Evolutionary conservation across 2,329 filamentous ascomycete species (phyloP).

Genomic region (Lachnellula hyalina): DNA sequence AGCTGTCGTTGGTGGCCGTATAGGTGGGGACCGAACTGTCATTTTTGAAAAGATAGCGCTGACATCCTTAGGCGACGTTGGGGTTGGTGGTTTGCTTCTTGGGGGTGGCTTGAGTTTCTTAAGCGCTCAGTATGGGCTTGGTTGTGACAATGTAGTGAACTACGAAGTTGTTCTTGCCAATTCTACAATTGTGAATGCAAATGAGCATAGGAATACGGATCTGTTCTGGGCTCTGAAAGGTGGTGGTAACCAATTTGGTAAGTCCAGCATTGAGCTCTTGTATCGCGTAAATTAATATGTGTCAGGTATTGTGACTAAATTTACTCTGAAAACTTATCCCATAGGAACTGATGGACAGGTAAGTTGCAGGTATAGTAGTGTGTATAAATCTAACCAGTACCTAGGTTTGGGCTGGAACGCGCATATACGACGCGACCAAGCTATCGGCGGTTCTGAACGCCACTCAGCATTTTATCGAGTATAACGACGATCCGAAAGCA

Average conservation of each 20-base stretch:
- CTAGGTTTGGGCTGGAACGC: constrained; percentile 36
- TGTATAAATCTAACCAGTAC: constrained; percentile 1
- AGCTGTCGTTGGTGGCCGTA: constrained; percentile 39
- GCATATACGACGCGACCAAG: constrained; percentile 30
- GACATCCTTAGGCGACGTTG: constrained; percentile 30
- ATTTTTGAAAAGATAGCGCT: background rate
- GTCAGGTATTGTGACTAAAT: constrained; percentile 33
- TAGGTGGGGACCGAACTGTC: constrained; percentile 29
- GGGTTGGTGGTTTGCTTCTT: constrained; percentile 39
- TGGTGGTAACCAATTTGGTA: constrained; percentile 26
- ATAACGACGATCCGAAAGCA: constrained; percentile 36
- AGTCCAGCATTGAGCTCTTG: constrained; percentile 19
- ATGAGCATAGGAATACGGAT: constrained; percentile 15
- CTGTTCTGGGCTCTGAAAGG: constrained; percentile 25
- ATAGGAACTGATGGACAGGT: constrained; percentile 24
- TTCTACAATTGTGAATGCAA: constrained; percentile 20
- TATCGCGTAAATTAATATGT: constrained; percentile 19
- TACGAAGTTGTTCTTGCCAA: constrained; percentile 35
- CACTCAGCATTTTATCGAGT: constrained; percentile 49
- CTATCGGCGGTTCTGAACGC: constrained; percentile 38
- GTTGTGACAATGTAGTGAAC: constrained; percentile 41
- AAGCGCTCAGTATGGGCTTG: constrained; percentile 39
- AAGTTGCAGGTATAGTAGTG: background rate
- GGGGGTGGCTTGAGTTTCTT: constrained; percentile 23
- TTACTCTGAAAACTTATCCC: constrained; percentile 29